Evolutionary conservation across 805 yeast species (phyloP), one percentile per base, ranked within the genome.

Genomic region (Myxozyma mucilagina): DNA sequence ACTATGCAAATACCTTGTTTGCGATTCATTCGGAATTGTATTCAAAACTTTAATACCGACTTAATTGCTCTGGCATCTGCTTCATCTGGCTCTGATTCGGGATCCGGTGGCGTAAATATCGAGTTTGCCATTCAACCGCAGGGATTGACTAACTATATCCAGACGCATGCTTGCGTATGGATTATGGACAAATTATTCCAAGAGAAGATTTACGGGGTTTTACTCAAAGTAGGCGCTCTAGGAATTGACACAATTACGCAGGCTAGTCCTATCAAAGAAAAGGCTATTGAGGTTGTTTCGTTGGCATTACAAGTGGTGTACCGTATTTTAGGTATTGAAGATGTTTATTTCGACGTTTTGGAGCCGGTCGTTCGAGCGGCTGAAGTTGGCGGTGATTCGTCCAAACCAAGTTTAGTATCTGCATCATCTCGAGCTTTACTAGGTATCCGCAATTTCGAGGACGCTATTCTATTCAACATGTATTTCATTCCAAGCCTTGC

Each of bases 401-500:
- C 51, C 13, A 51, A 56, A 14, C 43, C 47, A 18, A 41, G 45
- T 53, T 32, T 47, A 45, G 57, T 48, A 14, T 44, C 55, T 43
- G 52, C 87, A 88, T 6, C 79, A 85, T 1, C 85, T 82, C 67
- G 91, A 89, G 50, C 58, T 7, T 45, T 56, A 11, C 43, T 57
- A 4, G 66, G 67, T 0, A 70, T 86, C 7, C 74, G 81, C 13
- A 81, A 87, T 3, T 88, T 89, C 66, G 84, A 79, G 68, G 96
- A 90, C 69, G 86, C 92, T 0, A 75, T 92, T 8, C 74, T 89
- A 29, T 84, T 85, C 72, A 82, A 88, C 63, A 74, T 91, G n/a
- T 82, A 90, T 0, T 75, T 88, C 9, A 80, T 92, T 24, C 89
- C 89, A 0, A 88, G 88, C 64, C 72, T 91, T 48, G 87, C 94